Evolutionary conservation across 1,284 basidiomycete species (phyloP).

Genomic region (Cutaneotrichosporon sp.): DNA sequence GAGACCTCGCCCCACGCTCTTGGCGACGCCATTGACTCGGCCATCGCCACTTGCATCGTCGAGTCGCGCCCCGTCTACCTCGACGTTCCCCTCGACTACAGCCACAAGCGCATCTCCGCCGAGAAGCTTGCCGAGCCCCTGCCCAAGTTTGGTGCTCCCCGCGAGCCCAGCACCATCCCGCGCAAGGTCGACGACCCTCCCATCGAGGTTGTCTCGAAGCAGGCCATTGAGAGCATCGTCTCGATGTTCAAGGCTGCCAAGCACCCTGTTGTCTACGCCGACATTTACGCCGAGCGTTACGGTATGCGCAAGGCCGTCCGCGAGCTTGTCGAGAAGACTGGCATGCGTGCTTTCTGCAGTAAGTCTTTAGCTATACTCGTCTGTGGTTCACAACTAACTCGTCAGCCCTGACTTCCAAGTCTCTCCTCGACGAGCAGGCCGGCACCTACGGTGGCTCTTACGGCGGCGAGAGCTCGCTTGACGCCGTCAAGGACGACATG

Average conservation of each 20-base stretch:
- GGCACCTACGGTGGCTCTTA: conserved; percentile 82
- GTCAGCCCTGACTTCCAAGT: conserved; percentile 62
- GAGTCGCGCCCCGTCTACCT: conserved; percentile 83
- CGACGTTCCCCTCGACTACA: conserved; percentile 78
- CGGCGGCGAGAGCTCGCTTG: conserved; percentile 68
- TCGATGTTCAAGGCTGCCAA: conserved; percentile 61
- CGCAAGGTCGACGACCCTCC: conserved; percentile 3
- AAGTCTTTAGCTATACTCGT: conserved; percentile 6
- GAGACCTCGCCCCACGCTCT: conserved; percentile 50
- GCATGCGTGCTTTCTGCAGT: conserved; percentile 64
- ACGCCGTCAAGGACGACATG: conserved; percentile 66
- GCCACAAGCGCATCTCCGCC: conserved; percentile 57
- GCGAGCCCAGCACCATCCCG: background rate
- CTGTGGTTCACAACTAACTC: background rate
- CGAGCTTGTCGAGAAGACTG: conserved; percentile 64
- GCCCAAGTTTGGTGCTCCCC: conserved; percentile 8
- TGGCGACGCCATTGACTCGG: conserved; percentile 67
- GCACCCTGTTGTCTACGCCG: conserved; percentile 73
- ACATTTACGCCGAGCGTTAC: conserved; percentile 81
- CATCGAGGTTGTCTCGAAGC: conserved; percentile 52
- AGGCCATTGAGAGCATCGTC: conserved; percentile 68
- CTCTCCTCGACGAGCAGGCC: conserved; percentile 71
- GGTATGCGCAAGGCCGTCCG: conserved; percentile 63
- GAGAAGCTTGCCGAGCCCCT: conserved; percentile 6
- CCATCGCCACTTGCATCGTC: conserved; percentile 59